Percentiles rank a stretch among this genome's conserved stretches.
These are phyloP conservation scores for Zarea fungicola DNA, from an alignment of 2,329 filamentous ascomycete genomes.

Conservation along the genomic window DNA sequence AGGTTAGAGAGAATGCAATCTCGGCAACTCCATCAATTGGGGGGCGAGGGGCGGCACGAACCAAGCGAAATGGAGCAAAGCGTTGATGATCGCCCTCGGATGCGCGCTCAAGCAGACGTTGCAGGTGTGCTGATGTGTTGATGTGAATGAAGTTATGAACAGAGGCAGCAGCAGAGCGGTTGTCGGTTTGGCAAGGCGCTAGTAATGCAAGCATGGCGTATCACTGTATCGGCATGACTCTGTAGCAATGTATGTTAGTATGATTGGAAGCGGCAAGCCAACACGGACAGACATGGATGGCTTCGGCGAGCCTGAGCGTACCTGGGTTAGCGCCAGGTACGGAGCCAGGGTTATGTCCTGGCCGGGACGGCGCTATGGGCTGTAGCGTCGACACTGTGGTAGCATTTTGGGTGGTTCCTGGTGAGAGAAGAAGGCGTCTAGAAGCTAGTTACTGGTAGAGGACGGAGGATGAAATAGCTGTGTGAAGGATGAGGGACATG, in stretches of 20 bases:
- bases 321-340: background rate
- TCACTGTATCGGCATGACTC: background rate
- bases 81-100: background rate
- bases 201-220: background rate
- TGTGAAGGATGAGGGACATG: too few relatives aligned
- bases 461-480: too few relatives aligned
- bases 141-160: too few relatives aligned
- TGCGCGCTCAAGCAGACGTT: too few relatives aligned
- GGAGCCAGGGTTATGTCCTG: background rate
- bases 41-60: conserved; percentile 2
- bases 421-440: too few relatives aligned
- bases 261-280: too few relatives aligned
- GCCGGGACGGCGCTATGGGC: background rate
- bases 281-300: background rate
- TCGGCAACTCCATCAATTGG: conserved; percentile 2
- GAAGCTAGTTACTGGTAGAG: too few relatives aligned
- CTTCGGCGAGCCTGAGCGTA: background rate
- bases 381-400: background rate
- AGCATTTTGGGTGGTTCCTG: background rate
- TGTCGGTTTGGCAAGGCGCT: too few relatives aligned
- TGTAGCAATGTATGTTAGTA: background rate
- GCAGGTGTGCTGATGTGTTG: too few relatives aligned
- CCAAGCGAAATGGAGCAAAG: conserved; percentile 2
- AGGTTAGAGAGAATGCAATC: background rate
- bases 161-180: too few relatives aligned